Evolutionary conservation across 768 basidiomycete species (phyloP), one percentile per base, ranked within the genome.

Genomic region (Boletus eberwhitei): DNA sequence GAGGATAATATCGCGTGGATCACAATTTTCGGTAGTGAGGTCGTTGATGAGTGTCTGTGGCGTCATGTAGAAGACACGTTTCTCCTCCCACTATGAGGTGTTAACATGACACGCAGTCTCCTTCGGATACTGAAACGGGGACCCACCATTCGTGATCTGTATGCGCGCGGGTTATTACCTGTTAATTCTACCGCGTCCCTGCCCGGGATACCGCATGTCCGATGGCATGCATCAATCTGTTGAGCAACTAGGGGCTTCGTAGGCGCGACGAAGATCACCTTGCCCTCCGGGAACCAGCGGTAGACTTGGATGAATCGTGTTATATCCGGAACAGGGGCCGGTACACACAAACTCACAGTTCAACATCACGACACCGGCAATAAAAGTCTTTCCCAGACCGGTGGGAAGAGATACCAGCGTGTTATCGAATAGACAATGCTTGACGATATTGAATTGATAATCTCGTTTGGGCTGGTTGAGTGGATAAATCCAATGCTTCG

Each of bases 221-320:
- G 79, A 63, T 97, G 97, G 66, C 92, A 98, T 2, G 97, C 95
- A 48, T 88, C 84, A 37, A 98, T 84, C 65, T 99, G 97, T 66
- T 99, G 97, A 5, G 91, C 84, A 24, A 99, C 97, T 7, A 99
- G 80, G 5, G 97, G 97, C 64, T 95, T 96, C 3, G 97, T 94
- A 2, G 96, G 96, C 0, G 96, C 96, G 43, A 98, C 85, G 64
- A 99, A 99, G 32, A 98, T 79, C 16, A 98, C 87, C 63, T 93
- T 95, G 17, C 92, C 91, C 44, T 87, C 79, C 0, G 94, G 92
- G 68, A 90, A 96, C 93, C 93, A 96, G 35, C 90, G 86, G 63
- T 93, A 96, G 67, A 82, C 92, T 93, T 57, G 19, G 26, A 49
- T n/a, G 38, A 57, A 19, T 43, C 21, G 31, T 24, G 13, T 57